Conservation (phyloP, 2,329 filamentous ascomycete species). For the Cladosporium velox region DNA sequence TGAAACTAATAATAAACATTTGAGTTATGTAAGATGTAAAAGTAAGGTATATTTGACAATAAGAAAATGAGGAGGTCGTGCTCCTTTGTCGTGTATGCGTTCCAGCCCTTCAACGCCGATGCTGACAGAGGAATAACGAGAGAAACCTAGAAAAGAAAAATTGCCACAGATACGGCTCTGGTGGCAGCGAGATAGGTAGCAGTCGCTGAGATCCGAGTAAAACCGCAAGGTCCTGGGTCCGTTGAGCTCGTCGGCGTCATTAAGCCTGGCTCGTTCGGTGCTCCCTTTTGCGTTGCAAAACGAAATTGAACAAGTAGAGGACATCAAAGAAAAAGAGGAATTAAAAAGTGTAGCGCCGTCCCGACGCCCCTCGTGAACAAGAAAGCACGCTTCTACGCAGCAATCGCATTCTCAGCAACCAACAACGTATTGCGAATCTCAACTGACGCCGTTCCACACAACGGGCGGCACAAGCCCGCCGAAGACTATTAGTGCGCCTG, state of each 20-base stretch:
- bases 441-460: conserved; percentile 1
- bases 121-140: not conserved
- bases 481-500: conserved; percentile 1
- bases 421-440: not conserved
- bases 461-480: conserved; percentile 3
- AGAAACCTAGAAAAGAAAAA: not conserved
- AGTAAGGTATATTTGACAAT: not conserved
- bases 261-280: not conserved
- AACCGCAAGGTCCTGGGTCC: not conserved
- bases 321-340: not conserved
- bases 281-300: not conserved
- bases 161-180: not conserved
- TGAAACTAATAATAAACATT: conserved; percentile 3
- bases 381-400: not conserved
- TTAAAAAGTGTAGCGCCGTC: not conserved
- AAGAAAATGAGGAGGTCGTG: not conserved
- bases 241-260: not conserved
- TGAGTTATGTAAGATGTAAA: not conserved
- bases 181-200: not conserved
- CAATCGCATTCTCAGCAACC: not conserved
- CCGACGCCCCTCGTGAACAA: not conserved
- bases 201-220: not conserved
- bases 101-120: not conserved
- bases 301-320: not conserved
- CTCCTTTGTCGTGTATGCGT: not conserved